These are phyloP conservation scores for Penicillium cinerascens DNA, from an alignment of 495 filamentous ascomycete species.

Conservation along the genomic window DNA sequence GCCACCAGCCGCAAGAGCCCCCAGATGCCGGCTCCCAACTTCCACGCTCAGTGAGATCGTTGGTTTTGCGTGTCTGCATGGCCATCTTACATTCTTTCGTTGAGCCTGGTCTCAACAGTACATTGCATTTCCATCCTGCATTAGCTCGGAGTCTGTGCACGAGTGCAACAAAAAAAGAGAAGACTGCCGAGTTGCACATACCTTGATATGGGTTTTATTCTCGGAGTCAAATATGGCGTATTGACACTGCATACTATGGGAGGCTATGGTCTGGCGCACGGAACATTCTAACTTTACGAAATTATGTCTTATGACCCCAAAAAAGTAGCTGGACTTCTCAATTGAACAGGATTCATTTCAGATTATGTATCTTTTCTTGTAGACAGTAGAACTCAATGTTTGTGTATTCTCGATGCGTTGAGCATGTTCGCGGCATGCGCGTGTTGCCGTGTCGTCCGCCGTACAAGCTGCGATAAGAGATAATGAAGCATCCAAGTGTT, in stretches of 20 bases:
- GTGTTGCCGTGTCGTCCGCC: conserved; percentile 34
- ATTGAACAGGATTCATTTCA: no score
- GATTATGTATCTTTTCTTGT: no score
- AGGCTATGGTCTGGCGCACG: no score
- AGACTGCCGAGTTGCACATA: conserved; percentile 12
- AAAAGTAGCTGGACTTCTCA: no score
- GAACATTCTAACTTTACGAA: no score
- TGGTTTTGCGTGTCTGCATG: background rate
- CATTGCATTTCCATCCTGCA: conserved; percentile 1
- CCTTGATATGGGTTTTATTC: no score
- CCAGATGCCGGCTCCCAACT: conserved; percentile 26
- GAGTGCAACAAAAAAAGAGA: conserved; percentile 12
- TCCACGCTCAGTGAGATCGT: conserved; percentile 15
- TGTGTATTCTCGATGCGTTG: no score
- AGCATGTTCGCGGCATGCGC: conserved; percentile 8
- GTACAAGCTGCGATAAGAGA: conserved; percentile 34
- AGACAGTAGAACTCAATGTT: no score
- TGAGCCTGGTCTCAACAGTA: conserved; percentile 4
- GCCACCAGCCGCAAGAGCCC: conserved; percentile 42
- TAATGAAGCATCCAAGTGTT: conserved; percentile 30
- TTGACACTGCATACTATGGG: no score
- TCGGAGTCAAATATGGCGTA: no score
- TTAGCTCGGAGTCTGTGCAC: conserved; percentile 6
- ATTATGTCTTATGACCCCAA: no score
- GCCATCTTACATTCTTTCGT: conserved; percentile 2